A percentile compares a stretch with the other conserved stretches of the same genome.
Conservation (phyloP, 495 filamentous ascomycete species). For the Glarea lozoyensis region DNA sequence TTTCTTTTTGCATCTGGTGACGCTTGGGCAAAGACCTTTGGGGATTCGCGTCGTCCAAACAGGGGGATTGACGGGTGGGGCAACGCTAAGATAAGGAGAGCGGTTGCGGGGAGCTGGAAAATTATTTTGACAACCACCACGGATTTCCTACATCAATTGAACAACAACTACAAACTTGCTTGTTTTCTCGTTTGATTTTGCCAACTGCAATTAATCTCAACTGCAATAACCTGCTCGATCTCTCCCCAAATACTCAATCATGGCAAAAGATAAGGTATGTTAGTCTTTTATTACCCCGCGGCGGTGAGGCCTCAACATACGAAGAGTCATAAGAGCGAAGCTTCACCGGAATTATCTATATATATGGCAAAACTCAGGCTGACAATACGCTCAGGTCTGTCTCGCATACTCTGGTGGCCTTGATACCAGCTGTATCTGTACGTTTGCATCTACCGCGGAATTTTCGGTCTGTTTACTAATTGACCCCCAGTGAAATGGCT, state of each 20-base stretch:
- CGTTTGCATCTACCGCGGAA: no score
- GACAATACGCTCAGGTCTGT: no score
- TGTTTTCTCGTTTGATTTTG: constrained; percentile 3
- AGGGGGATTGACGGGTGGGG: background rate
- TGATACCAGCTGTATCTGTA: background rate
- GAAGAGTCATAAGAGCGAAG: no score
- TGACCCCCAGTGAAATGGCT: no score
- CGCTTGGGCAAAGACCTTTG: background rate
- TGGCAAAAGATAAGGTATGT: constrained; percentile 32
- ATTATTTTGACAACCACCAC: background rate
- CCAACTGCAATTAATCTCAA: background rate
- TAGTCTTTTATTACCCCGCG: constrained; percentile 3
- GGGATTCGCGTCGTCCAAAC: background rate
- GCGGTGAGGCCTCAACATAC: constrained; percentile 4
- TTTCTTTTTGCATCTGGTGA: constrained; percentile 11
- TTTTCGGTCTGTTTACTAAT: no score
- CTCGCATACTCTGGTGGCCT: constrained; percentile 14
- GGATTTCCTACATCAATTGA: no score
- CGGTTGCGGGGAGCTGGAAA: background rate
- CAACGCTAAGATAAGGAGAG: constrained; percentile 4
- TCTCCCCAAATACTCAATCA: constrained; percentile 11
- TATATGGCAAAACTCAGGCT: no score
- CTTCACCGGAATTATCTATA: no score
- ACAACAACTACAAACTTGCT: constrained; percentile 1
- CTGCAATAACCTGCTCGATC: background rate